Evolutionary conservation across 805 yeast genomes (phyloP).

Genomic region (Metschnikowia orientalis): DNA sequence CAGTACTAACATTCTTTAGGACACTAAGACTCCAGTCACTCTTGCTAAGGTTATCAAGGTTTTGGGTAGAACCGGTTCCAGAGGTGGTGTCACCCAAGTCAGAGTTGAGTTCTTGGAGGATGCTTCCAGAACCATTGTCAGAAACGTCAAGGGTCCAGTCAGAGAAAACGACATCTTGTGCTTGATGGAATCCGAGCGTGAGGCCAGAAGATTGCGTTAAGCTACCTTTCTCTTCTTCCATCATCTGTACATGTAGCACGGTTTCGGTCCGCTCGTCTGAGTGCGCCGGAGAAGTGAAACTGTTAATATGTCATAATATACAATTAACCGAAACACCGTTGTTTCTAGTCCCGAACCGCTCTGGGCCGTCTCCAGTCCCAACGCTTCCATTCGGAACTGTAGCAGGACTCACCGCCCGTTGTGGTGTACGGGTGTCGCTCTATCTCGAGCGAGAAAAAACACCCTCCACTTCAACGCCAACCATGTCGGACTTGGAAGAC

Average conservation of each 20-base stretch:
- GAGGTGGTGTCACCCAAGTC: conserved; percentile 99
- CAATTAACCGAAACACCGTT: too few species aligned
- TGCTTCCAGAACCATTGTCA: conserved; percentile 90
- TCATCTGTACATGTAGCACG: conserved; percentile 18
- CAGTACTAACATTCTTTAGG: conserved; percentile 28
- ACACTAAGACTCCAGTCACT: conserved; percentile 87
- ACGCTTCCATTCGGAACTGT: too few species aligned
- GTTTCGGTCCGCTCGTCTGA: conserved; percentile 1
- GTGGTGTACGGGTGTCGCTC: conserved; percentile 7
- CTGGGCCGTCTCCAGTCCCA: too few species aligned
- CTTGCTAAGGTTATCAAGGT: conserved; percentile 99
- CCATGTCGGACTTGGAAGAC: conserved; percentile 84
- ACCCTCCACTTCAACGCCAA: background rate
- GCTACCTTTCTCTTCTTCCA: conserved; percentile 8
- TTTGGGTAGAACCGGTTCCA: conserved; percentile 99
- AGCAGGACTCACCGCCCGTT: too few species aligned
- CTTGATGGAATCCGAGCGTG: conserved; percentile 99
- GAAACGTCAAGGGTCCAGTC: conserved; percentile 97
- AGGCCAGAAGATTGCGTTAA: conserved; percentile 93
- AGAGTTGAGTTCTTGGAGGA: conserved; percentile 96
- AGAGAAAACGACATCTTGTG: conserved; percentile 98
- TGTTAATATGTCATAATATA: conserved; percentile 17
- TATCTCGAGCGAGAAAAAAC: background rate
- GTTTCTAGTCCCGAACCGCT: too few species aligned
- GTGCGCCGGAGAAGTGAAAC: conserved; percentile 6